These are phyloP conservation scores for Vitis hybrid DNA, from an alignment of 177 flowering plant species.

Conservation along the genomic window DNA sequence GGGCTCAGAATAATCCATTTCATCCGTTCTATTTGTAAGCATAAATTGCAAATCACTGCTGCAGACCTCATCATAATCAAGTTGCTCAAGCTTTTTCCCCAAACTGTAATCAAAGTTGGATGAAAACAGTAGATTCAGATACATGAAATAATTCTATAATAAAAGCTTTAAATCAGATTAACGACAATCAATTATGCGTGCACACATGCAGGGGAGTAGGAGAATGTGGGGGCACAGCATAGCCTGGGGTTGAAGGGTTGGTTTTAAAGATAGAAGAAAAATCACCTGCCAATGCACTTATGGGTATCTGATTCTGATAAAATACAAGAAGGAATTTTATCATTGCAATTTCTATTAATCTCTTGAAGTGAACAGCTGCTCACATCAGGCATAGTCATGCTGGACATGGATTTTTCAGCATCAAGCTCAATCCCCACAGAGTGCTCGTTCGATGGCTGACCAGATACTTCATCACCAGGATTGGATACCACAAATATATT, in stretches of 20 bases:
- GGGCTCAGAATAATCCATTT: not conserved
- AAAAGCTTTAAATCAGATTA: not conserved
- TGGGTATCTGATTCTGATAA: conserved; percentile 17
- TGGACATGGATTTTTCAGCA: conserved; percentile 11
- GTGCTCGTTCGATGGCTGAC: conserved; percentile 21
- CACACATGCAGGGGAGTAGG: not conserved
- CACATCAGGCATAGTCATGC: not conserved
- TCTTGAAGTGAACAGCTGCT: conserved; percentile 6
- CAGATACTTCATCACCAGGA: conserved; percentile 11
- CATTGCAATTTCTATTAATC: conserved; percentile 9
- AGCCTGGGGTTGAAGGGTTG: no score
- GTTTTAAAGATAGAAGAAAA: not conserved
- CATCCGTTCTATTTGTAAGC: not conserved
- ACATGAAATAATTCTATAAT: not conserved
- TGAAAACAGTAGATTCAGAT: not conserved
- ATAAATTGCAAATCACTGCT: conserved; percentile 1
- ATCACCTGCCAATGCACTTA: conserved; percentile 27
- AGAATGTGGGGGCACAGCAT: not conserved
- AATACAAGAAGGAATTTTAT: conserved; percentile 15
- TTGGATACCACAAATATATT: conserved; percentile 15
- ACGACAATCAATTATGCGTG: not conserved
- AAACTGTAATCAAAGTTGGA: not conserved
- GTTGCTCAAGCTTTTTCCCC: not conserved
- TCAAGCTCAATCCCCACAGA: conserved; percentile 14
- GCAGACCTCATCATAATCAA: not conserved